Conservation (phyloP, 495 filamentous ascomycete genomes). For the Aspergillus diversus region DNA sequence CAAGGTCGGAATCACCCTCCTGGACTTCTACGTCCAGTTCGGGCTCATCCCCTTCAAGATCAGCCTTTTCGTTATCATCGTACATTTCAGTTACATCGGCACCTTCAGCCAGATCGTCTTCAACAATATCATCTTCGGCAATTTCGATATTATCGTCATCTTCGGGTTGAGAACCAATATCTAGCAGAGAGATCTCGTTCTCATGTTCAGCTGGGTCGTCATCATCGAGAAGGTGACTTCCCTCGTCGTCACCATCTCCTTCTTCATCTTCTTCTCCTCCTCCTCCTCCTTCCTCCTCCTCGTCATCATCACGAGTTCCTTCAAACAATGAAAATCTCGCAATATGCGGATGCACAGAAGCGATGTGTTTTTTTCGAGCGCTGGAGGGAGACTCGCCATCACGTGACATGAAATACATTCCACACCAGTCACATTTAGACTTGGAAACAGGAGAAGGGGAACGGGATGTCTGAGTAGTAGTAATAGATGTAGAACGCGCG, state of each 20-base stretch:
- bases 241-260: slow-evolving; percentile 9
- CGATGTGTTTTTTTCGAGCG: slow-evolving; percentile 37
- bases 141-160: slow-evolving; percentile 25
- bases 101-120: slow-evolving; percentile 21
- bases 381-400: slow-evolving; percentile 34
- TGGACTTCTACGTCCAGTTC: slow-evolving; percentile 28
- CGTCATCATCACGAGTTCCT: slow-evolving; percentile 16
- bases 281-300: neutral
- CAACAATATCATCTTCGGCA: slow-evolving; percentile 20
- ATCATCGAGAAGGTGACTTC: slow-evolving; percentile 16
- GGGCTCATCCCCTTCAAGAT: slow-evolving; percentile 26
- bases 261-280: too few relatives aligned
- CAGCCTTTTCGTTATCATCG: slow-evolving; percentile 30
- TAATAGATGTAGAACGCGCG: slow-evolving; percentile 36
- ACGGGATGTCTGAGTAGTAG: slow-evolving; percentile 35
- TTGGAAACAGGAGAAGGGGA: slow-evolving; percentile 37
- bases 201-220: slow-evolving; percentile 19
- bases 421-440: slow-evolving; percentile 45
- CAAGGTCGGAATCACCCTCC: slow-evolving; percentile 27
- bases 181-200: slow-evolving; percentile 8
- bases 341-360: slow-evolving; percentile 38
- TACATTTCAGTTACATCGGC: slow-evolving; percentile 27
- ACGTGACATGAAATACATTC: slow-evolving; percentile 36
- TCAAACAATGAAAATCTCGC: slow-evolving; percentile 20
- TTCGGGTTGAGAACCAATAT: slow-evolving; percentile 17